These are phyloP conservation scores for Podospora anserina DNA, from an alignment of 495 filamentous ascomycete species.

Conservation along the genomic window DNA sequence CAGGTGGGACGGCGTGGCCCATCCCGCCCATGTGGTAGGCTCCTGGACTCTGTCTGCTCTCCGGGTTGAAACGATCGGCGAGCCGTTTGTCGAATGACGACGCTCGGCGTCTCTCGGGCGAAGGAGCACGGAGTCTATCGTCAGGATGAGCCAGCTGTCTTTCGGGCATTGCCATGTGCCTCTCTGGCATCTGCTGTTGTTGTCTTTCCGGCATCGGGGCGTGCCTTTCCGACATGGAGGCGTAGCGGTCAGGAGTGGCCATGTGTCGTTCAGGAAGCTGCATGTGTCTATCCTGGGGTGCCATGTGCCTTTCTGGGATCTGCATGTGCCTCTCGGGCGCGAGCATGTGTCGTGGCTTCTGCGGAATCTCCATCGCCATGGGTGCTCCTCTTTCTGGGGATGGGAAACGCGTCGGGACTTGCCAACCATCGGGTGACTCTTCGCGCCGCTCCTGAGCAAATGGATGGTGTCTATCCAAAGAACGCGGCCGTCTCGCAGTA, in stretches of 20 bases:
- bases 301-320: constrained; percentile 6
- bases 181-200: not conserved
- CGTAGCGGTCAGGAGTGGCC: not conserved
- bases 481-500: constrained; percentile 13
- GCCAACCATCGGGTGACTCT: constrained; percentile 20
- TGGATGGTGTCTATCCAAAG: constrained; percentile 23
- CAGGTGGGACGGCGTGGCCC: constrained; percentile 5
- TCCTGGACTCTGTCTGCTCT: constrained; percentile 25
- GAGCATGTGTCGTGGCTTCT: not conserved
- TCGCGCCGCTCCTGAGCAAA: constrained; percentile 25
- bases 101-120: constrained; percentile 27
- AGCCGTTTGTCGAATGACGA: constrained; percentile 44
- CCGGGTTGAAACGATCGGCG: constrained; percentile 45
- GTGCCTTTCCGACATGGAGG: not conserved
- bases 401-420: constrained; percentile 17
- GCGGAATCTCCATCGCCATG: not conserved
- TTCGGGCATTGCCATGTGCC: constrained; percentile 10
- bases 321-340: constrained; percentile 4
- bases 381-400: constrained; percentile 15
- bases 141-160: constrained; percentile 15
- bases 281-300: constrained; percentile 3
- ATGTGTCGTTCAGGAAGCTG: constrained; percentile 4
- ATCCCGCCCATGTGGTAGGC: not conserved
- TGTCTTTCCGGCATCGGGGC: not conserved
- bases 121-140: constrained; percentile 21